These are phyloP conservation scores for Protomyces inundatus DNA, from an alignment of 1,139 yeast genomes.

Conservation along the genomic window DNA sequence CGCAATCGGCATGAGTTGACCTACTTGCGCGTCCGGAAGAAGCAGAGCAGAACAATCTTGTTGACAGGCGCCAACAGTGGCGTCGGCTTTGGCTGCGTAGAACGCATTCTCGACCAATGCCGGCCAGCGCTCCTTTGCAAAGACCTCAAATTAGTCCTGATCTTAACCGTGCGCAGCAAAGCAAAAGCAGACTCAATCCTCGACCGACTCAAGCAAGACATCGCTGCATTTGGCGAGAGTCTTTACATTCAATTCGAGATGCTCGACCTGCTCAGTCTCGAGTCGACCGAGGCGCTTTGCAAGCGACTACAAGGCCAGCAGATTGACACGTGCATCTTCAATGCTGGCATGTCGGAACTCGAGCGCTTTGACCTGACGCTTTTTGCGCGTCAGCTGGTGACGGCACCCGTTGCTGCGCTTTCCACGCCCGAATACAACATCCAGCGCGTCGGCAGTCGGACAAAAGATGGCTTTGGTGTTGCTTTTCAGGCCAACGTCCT, in stretches of 20 bases:
- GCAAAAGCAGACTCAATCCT: constrained; percentile 55
- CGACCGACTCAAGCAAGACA: constrained; percentile 15
- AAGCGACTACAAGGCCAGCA: constrained; percentile 52
- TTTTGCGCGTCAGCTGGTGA: constrained; percentile 61
- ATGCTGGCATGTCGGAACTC: constrained; percentile 86
- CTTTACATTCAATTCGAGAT: constrained; percentile 81
- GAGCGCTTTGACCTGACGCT: constrained; percentile 79
- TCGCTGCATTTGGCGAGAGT: constrained; percentile 28
- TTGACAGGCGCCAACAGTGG: constrained; percentile 46
- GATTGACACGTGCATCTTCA: constrained; percentile 73
- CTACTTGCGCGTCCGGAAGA: constrained; percentile 1
- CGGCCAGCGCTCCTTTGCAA: constrained; percentile 37
- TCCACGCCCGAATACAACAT: constrained; percentile 77
- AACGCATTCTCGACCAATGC: constrained; percentile 48
- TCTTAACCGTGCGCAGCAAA: constrained; percentile 82
- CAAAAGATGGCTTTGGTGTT: constrained; percentile 67
- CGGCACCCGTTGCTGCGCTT: constrained; percentile 68
- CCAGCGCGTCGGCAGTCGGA: constrained; percentile 67
- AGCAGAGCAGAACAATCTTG: constrained; percentile 1
- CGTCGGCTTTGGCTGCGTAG: constrained; percentile 79
- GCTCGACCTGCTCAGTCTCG: constrained; percentile 87
- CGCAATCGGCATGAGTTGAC: neutral
- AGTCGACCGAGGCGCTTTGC: constrained; percentile 59
- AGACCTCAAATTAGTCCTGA: constrained; percentile 58
- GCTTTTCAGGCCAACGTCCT: constrained; percentile 94